Evolutionary conservation across 106 monocot genomes (phyloP).

Genomic region (Dendrobium huoshanense): DNA sequence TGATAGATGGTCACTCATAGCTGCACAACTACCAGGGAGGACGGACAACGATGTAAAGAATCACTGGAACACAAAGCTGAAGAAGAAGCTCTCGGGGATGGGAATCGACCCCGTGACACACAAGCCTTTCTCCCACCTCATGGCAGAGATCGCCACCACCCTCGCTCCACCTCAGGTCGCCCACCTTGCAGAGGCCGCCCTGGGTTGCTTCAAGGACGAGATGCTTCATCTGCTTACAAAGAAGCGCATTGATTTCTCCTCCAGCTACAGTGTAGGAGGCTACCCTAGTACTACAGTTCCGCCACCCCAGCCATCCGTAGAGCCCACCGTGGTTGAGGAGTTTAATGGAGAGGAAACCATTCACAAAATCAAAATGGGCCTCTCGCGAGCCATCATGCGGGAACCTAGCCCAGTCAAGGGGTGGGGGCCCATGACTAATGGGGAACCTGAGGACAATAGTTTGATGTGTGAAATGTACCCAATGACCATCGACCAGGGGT

Average conservation of each 20-base stretch:
- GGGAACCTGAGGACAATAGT: constrained; percentile 9
- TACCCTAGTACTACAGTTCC: neutral
- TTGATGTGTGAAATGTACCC: constrained; percentile 12
- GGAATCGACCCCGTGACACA: constrained; percentile 97
- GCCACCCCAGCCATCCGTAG: neutral
- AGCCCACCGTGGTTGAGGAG: no score
- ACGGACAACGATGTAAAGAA: constrained; percentile 99
- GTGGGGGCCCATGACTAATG: constrained; percentile 13
- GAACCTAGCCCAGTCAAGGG: constrained; percentile 11
- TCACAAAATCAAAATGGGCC: constrained; percentile 39
- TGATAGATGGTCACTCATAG: constrained; percentile 87
- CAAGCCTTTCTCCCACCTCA: constrained; percentile 96
- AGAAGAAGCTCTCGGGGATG: constrained; percentile 93
- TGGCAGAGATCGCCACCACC: constrained; percentile 94
- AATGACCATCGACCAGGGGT: neutral
- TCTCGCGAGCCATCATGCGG: constrained; percentile 46
- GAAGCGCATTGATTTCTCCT: constrained; percentile 43
- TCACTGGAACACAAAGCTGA: constrained; percentile 99
- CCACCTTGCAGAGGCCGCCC: constrained; percentile 89
- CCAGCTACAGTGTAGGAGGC: neutral
- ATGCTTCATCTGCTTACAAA: constrained; percentile 93
- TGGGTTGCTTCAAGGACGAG: constrained; percentile 99
- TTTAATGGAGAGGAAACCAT: constrained; percentile 24
- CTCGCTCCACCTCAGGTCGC: constrained; percentile 82
- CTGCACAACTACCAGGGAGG: constrained; percentile 76